A percentile compares a stretch with the other conserved stretches of the same genome.
Evolutionary conservation across 176 grass and related monocot genomes (phyloP).

Genomic region (sorghum (Sorghum bicolor)): Sorghum_bicolor_NCBIv3 NC_012871.2:6040501-6041000

Average conservation of each 20-base stretch:
- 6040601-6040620: background rate
- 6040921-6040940: background rate
- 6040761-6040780: constrained; percentile 6
- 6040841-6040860: constrained; percentile 76
- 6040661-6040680: background rate
- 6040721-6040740: constrained; percentile 12
- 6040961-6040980: constrained; percentile 73
- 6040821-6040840: constrained; percentile 79
- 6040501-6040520: background rate
- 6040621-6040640: background rate
- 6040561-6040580: background rate
- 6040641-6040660: background rate
- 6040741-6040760: background rate
- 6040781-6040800: constrained; percentile 53
- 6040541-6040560: background rate
- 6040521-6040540: background rate
- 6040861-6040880: constrained; percentile 84
- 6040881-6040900: constrained; percentile 12
- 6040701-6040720: background rate
- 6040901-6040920: background rate
- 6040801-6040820: constrained; percentile 93
- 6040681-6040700: background rate
- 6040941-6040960: constrained; percentile 37
- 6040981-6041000: constrained; percentile 91
- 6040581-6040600: background rate